Evolutionary conservation across 768 basidiomycete species (phyloP).

Genomic region (Suillus placidus): DNA sequence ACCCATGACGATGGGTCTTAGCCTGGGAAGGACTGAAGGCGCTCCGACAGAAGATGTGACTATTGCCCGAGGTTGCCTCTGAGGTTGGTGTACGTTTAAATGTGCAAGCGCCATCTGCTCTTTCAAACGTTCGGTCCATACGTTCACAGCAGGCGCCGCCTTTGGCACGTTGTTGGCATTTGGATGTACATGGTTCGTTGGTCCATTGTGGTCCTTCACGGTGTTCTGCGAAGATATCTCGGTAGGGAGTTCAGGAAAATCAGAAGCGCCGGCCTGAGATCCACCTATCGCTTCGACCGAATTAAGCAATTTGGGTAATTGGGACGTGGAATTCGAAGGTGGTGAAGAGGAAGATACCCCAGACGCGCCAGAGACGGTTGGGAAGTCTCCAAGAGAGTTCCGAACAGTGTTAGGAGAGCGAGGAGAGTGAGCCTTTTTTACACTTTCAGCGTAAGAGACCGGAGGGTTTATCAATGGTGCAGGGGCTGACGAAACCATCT

Average conservation of each 20-base stretch:
- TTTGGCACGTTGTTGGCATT: constrained; percentile 18
- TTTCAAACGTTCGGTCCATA: constrained; percentile 46
- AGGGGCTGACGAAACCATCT: constrained; percentile 35
- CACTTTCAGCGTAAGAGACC: constrained; percentile 62
- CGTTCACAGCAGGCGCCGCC: constrained; percentile 34
- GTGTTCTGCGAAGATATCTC: neutral
- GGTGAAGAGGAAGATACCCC: constrained; percentile 15
- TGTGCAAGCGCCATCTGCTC: constrained; percentile 40
- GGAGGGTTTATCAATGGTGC: constrained; percentile 37
- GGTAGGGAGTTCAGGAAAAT: constrained; percentile 10
- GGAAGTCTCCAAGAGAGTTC: constrained; percentile 12
- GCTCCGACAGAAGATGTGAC: constrained; percentile 16
- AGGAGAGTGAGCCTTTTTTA: constrained; percentile 49
- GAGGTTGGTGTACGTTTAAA: constrained; percentile 17
- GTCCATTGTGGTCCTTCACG: neutral
- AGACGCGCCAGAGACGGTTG: constrained; percentile 7
- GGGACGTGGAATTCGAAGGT: constrained; percentile 3
- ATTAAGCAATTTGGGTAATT: neutral
- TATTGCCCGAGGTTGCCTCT: constrained; percentile 19
- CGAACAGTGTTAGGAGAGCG: constrained; percentile 22
- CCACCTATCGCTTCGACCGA: neutral
- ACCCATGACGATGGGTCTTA: constrained; percentile 22
- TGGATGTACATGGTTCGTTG: constrained; percentile 13
- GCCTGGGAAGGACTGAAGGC: constrained; percentile 15
- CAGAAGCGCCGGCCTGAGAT: constrained; percentile 2